Percentiles rank a stretch among this genome's conserved stretches.
phyloP scores from a whole-genome alignment of 2,329 filamentous ascomycete species.

The Ilyonectria sp. region DNA sequence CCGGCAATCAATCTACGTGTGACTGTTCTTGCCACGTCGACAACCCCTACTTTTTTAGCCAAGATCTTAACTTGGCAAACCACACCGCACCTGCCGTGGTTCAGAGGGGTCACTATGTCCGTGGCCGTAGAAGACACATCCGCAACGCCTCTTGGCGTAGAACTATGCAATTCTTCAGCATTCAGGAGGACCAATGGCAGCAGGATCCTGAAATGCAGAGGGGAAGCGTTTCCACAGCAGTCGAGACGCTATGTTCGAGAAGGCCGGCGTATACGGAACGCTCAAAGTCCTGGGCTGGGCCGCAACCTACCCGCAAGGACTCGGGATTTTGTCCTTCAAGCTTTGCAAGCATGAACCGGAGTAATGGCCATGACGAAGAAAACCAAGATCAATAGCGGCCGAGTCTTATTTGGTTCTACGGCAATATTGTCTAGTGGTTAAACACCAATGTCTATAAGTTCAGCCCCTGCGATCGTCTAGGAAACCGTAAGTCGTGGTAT shows the following conservation, averaged over 20 bases:
- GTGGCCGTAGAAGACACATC: not conserved
- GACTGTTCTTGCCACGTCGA: constrained; percentile 42
- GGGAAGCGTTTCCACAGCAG: not conserved
- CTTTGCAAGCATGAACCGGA: not conserved
- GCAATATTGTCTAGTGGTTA: not conserved
- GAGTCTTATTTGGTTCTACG: not conserved
- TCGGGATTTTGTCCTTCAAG: not conserved
- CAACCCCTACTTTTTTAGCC: not conserved
- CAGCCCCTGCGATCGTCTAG: not conserved
- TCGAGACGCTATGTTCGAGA: not conserved
- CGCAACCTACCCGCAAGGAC: not conserved
- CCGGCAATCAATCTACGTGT: constrained; percentile 37
- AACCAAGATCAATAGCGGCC: not conserved
- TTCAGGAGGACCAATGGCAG: not conserved
- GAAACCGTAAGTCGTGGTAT: not conserved
- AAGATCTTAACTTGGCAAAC: not conserved
- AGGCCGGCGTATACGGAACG: not conserved
- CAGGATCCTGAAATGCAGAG: not conserved
- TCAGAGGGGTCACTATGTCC: not conserved
- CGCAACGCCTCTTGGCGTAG: not conserved
- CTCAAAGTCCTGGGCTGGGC: not conserved
- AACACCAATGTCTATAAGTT: not conserved
- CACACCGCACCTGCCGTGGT: not conserved
- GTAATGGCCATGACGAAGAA: not conserved
- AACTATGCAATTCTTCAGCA: not conserved